phyloP scores from a whole-genome alignment of 352 stramenopile species.

The Globisporangium abappressorium region DNA sequence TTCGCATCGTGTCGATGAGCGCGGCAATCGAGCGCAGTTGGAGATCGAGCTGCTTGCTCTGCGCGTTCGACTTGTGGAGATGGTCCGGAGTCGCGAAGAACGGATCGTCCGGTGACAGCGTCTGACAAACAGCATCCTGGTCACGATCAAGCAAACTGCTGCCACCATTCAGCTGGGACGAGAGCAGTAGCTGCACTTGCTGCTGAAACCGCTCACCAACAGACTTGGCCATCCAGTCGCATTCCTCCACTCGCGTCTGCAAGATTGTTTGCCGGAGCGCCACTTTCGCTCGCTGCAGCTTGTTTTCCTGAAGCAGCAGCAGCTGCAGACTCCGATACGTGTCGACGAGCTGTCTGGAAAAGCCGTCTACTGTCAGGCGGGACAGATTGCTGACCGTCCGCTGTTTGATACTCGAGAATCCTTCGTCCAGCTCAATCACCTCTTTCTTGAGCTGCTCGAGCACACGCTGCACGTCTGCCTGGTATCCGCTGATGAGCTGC shows the following conservation, averaged over 20 bases:
- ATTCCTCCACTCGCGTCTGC: constrained; percentile 14
- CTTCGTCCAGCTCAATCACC: constrained; percentile 7
- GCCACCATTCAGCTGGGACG: constrained; percentile 8
- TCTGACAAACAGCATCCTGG: constrained; percentile 3
- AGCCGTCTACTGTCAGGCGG: constrained; percentile 1
- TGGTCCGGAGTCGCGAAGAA: constrained; percentile 11
- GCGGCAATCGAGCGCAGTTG: constrained; percentile 8
- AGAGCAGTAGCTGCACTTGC: not conserved
- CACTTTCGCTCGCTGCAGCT: constrained; percentile 4
- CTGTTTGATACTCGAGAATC: not conserved
- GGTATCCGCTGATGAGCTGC: constrained; percentile 22
- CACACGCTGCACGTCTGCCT: constrained; percentile 8
- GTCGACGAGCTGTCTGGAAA: not conserved
- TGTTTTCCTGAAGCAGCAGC: constrained; percentile 9
- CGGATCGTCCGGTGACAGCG: constrained; percentile 10
- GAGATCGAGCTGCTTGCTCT: constrained; percentile 10
- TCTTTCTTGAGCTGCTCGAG: constrained; percentile 3
- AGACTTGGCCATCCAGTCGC: constrained; percentile 21
- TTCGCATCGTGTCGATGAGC: constrained; percentile 2
- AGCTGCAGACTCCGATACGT: constrained; percentile 5
- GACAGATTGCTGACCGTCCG: not conserved
- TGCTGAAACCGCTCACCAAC: constrained; percentile 16
- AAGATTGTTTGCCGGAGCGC: constrained; percentile 7
- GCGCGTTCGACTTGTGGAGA: constrained; percentile 5
- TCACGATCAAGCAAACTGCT: not conserved